These are phyloP conservation scores for Uronychia setigera DNA, from an alignment of 73 alveolate genomes.

Conservation along the genomic window DNA sequence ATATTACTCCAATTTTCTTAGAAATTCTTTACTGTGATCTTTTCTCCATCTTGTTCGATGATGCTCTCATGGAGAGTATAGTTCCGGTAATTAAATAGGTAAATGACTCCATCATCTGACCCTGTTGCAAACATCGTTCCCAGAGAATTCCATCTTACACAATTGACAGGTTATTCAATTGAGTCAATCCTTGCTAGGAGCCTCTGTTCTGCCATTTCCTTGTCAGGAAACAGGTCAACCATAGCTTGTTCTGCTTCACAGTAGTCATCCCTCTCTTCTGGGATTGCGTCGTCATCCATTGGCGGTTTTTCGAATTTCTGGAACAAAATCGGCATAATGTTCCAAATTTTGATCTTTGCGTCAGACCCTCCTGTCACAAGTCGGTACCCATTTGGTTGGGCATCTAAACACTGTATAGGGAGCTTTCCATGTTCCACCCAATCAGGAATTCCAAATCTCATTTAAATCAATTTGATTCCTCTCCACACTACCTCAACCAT, in stretches of 20 bases:
- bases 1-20: constrained; percentile 26
- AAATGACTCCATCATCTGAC: constrained; percentile 60
- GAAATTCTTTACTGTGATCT: neutral
- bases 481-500: too few species aligned
- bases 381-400: constrained; percentile 68
- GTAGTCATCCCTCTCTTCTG: neutral
- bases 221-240: constrained; percentile 25
- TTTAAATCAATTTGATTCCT: too few species aligned
- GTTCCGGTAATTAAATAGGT: constrained; percentile 12
- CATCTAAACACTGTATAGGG: constrained; percentile 59
- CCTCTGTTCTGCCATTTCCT: constrained; percentile 32
- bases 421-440: constrained; percentile 53
- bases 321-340: constrained; percentile 51
- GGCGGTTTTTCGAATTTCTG: constrained; percentile 35
- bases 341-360: constrained; percentile 53
- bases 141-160: constrained; percentile 65
- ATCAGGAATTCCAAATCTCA: constrained; percentile 50
- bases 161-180: constrained; percentile 59
- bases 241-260: constrained; percentile 14
- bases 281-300: constrained; percentile 20
- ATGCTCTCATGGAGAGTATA: neutral
- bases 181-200: constrained; percentile 31
- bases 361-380: constrained; percentile 66
- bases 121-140: constrained; percentile 67
- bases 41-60: neutral